A percentile compares a stretch with the other conserved stretches of the same genome.
These are phyloP conservation scores for Malus orientalis DNA, from an alignment of 306 rosid genomes.

Conservation along the genomic window DNA sequence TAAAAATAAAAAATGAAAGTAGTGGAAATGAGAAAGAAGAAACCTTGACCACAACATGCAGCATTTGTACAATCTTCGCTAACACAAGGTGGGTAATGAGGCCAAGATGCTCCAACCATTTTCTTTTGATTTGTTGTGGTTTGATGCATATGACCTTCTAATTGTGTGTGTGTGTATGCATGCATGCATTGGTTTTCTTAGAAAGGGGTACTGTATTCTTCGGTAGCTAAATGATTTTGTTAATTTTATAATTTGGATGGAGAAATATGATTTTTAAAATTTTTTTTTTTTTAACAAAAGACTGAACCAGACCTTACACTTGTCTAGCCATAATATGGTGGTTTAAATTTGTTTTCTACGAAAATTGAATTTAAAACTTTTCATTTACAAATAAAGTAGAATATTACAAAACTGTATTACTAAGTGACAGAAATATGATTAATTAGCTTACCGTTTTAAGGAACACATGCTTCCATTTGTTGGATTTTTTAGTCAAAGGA, in stretches of 20 bases:
- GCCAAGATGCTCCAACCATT: background rate
- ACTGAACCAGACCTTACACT: no score
- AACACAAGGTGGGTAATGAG: background rate
- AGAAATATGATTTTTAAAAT: no score
- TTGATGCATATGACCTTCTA: background rate
- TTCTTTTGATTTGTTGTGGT: background rate
- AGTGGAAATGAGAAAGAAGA: background rate
- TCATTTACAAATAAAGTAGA: no score
- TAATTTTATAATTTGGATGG: background rate
- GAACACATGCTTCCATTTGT: background rate
- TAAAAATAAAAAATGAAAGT: no score
- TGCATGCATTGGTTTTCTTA: no score
- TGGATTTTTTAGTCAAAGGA: no score
- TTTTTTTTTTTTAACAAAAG: no score
- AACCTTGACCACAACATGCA: background rate
- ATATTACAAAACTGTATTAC: rapidly evolving
- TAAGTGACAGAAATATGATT: no score
- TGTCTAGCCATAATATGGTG: no score
- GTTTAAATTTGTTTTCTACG: no score
- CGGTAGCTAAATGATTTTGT: background rate
- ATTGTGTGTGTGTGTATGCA: no score
- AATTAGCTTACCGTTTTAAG: background rate
- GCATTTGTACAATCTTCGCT: background rate
- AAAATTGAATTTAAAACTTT: no score
- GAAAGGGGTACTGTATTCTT: background rate